These are phyloP conservation scores for Fusarium continuum DNA, from an alignment of 2,329 filamentous ascomycete species.

Conservation along the genomic window DNA sequence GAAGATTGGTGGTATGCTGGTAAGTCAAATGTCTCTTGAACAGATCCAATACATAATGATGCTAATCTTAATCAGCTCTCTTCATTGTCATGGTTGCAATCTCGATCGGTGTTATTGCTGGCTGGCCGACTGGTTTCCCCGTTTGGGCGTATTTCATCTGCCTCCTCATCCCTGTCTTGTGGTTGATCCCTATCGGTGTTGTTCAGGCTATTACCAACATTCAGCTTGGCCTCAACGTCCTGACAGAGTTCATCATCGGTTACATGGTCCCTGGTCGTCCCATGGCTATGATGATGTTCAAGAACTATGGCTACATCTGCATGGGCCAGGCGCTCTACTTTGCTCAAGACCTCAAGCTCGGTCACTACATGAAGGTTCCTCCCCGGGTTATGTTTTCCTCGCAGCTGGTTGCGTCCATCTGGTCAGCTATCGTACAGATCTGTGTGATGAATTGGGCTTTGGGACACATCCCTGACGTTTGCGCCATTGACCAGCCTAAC, in stretches of 20 bases:
- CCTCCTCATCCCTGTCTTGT: slow-evolving; percentile 65
- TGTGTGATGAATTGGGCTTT: slow-evolving; percentile 73
- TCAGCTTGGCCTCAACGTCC: slow-evolving; percentile 73
- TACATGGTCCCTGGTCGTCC: slow-evolving; percentile 77
- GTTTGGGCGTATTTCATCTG: slow-evolving; percentile 67
- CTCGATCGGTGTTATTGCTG: slow-evolving; percentile 63
- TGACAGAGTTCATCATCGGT: slow-evolving; percentile 77
- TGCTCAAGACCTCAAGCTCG: slow-evolving; percentile 71
- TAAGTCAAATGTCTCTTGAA: slow-evolving; percentile 51
- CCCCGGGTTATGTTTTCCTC: slow-evolving; percentile 70
- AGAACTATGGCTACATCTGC: slow-evolving; percentile 75
- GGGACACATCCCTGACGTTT: slow-evolving; percentile 69
- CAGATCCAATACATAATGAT: slow-evolving; percentile 18
- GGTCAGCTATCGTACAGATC: slow-evolving; percentile 70
- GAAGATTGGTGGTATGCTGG: slow-evolving; percentile 68
- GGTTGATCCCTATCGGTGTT: slow-evolving; percentile 69
- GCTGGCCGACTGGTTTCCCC: slow-evolving; percentile 66
- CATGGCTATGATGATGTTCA: slow-evolving; percentile 81
- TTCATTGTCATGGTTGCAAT: slow-evolving; percentile 63
- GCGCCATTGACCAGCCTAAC: slow-evolving; percentile 61
- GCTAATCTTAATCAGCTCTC: slow-evolving; percentile 48
- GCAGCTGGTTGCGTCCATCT: slow-evolving; percentile 67
- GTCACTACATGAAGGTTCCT: slow-evolving; percentile 74
- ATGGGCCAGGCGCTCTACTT: slow-evolving; percentile 74
- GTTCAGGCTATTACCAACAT: slow-evolving; percentile 70